Conservation (phyloP, 305 asterid species). For the Fraxinus platypoda region DNA sequence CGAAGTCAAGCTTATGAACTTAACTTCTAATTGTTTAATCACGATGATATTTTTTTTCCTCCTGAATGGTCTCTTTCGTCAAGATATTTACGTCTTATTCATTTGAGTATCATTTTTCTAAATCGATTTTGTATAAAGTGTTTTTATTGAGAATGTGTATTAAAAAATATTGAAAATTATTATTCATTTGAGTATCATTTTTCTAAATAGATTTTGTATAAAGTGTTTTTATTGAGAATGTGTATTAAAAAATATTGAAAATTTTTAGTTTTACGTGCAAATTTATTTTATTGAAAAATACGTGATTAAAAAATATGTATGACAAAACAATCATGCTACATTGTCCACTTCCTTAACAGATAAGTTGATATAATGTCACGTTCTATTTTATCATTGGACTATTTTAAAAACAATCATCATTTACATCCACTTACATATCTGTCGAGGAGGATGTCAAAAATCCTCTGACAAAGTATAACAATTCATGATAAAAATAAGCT, state of each 20-base stretch:
- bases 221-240: not conserved
- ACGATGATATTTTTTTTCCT: not conserved
- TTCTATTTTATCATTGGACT: too few species aligned
- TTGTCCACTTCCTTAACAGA: too few species aligned
- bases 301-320: not conserved
- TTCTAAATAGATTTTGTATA: not conserved
- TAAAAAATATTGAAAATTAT: not conserved
- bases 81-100: not conserved
- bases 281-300: too few species aligned
- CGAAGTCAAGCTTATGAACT: not conserved
- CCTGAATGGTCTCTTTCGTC: not conserved
- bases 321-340: too few species aligned
- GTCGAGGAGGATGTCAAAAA: too few species aligned
- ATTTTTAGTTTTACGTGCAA: too few species aligned
- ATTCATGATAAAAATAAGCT: too few species aligned
- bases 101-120: not conserved
- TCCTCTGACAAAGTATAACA: too few species aligned
- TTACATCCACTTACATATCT: too few species aligned
- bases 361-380: too few species aligned
- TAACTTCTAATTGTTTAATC: not conserved
- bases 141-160: too few species aligned
- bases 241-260: not conserved
- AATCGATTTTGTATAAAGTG: not conserved
- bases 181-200: not conserved
- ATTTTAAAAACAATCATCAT: too few species aligned